These are phyloP conservation scores for Saccharomycopsis amapae DNA, from an alignment of 805 yeast genomes.

Conservation along the genomic window DNA sequence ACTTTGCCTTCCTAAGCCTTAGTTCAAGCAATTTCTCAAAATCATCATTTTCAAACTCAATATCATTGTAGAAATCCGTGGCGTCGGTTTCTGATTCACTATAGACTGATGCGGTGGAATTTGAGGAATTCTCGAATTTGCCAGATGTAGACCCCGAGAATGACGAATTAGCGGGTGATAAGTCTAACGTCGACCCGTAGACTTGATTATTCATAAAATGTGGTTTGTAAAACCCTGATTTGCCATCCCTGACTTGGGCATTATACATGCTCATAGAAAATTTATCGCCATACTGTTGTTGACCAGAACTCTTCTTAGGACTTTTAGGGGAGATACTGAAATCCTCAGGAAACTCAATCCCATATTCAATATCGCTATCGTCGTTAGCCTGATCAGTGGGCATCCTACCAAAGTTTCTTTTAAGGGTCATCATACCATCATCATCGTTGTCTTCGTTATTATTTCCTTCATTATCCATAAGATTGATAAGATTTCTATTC, in stretches of 20 bases:
- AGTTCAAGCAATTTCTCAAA: slow-evolving; percentile 17
- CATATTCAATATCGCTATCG: slow-evolving; percentile 19
- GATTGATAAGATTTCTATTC: not conserved
- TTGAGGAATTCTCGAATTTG: slow-evolving; percentile 3
- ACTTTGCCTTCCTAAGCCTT: slow-evolving; percentile 13
- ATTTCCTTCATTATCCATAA: not conserved
- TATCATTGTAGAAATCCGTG: slow-evolving; percentile 18
- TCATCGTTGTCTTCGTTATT: slow-evolving; percentile 2
- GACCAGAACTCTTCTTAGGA: not conserved
- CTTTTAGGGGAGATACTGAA: slow-evolving; percentile 3
- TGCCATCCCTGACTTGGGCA: not conserved
- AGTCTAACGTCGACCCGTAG: slow-evolving; percentile 13
- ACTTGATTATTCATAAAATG: not conserved
- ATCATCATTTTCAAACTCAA: slow-evolving; percentile 17
- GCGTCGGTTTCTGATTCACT: slow-evolving; percentile 21
- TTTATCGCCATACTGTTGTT: not conserved
- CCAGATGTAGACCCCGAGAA: slow-evolving; percentile 9
- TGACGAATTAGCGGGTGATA: slow-evolving; percentile 11
- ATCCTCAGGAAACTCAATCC: slow-evolving; percentile 20
- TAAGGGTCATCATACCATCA: not conserved
- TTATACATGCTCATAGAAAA: not conserved
- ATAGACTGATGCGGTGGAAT: slow-evolving; percentile 14
- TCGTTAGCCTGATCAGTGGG: not conserved
- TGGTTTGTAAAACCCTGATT: slow-evolving; percentile 6
- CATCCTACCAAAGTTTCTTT: not conserved